A percentile compares a stretch with the other conserved stretches of the same genome.
Conservation (phyloP, 257 asterid genomes). For the Gentiana dahurica region DNA sequence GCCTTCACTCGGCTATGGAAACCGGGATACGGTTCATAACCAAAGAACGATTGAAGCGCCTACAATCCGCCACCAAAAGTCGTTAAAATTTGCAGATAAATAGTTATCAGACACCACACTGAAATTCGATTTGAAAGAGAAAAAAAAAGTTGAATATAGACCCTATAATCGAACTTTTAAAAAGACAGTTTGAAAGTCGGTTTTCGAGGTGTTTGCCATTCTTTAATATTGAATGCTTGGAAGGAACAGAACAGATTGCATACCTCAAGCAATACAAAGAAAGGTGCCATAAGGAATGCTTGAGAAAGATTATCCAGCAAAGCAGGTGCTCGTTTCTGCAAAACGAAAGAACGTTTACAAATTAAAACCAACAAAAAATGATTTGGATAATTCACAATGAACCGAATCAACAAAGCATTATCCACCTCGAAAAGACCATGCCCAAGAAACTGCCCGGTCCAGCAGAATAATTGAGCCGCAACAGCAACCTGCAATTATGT, state of each 20-base stretch:
- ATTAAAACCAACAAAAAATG: slow-evolving; percentile 2
- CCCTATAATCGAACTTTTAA: too few relatives aligned
- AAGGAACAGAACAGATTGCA: slow-evolving; percentile 4
- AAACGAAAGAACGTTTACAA: slow-evolving; percentile 4
- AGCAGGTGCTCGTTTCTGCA: slow-evolving; percentile 98
- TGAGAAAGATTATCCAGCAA: slow-evolving; percentile 83
- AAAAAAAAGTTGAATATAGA: not conserved
- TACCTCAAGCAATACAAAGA: slow-evolving; percentile 89
- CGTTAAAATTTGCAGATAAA: too few relatives aligned
- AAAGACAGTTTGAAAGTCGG: too few relatives aligned
- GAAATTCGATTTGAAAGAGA: too few relatives aligned
- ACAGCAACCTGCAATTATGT: slow-evolving; percentile 52
- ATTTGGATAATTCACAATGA: not conserved
- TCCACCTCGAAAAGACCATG: slow-evolving; percentile 92
- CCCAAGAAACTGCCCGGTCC: slow-evolving; percentile 90
- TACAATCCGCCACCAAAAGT: not conserved
- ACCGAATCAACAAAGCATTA: not conserved
- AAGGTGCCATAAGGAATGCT: slow-evolving; percentile 96
- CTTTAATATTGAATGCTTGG: slow-evolving; percentile 11
- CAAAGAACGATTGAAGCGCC: slow-evolving; percentile 55
- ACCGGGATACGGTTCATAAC: slow-evolving; percentile 88
- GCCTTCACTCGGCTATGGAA: slow-evolving; percentile 55
- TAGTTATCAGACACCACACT: not conserved
- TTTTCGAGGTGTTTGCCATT: too few relatives aligned
- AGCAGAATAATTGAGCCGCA: slow-evolving; percentile 80